These are phyloP conservation scores for Ilex asprella DNA, from an alignment of 257 asterid species.

Conservation along the genomic window DNA sequence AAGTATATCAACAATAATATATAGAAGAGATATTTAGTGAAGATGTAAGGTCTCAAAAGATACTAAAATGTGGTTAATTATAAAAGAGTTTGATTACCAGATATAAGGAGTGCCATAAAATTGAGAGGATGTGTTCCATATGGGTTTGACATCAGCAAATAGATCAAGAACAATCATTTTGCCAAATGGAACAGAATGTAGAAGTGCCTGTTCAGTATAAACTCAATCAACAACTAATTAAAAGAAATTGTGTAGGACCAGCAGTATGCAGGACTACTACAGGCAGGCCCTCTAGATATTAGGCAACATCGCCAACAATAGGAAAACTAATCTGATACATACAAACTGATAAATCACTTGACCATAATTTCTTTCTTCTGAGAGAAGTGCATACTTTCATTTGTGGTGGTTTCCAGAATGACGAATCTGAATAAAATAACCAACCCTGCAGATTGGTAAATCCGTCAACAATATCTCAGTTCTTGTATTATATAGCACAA, in stretches of 20 bases:
- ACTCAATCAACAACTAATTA: slow-evolving; percentile 4
- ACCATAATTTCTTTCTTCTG: slow-evolving; percentile 7
- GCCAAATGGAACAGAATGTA: slow-evolving; percentile 97
- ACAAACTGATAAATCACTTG: background rate
- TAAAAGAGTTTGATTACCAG: slow-evolving; percentile 44
- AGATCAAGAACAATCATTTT: slow-evolving; percentile 98
- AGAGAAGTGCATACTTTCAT: slow-evolving; percentile 62
- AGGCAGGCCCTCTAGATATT: too few relatives aligned
- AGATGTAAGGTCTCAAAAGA: background rate
- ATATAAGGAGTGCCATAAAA: slow-evolving; percentile 88
- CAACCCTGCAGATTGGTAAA: slow-evolving; percentile 64
- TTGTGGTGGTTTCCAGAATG: slow-evolving; percentile 96
- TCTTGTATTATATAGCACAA: background rate
- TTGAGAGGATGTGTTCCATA: slow-evolving; percentile 88
- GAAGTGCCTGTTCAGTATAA: slow-evolving; percentile 69
- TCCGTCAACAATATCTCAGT: slow-evolving; percentile 1
- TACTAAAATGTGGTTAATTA: too few relatives aligned
- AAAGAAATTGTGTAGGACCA: too few relatives aligned
- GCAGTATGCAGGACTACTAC: too few relatives aligned
- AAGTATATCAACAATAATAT: slow-evolving; percentile 1
- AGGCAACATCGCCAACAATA: too few relatives aligned
- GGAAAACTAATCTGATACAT: too few relatives aligned
- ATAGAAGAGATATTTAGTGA: background rate
- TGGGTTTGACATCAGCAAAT: slow-evolving; percentile 93
- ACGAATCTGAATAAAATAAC: slow-evolving; percentile 87